These are phyloP conservation scores for Sphaerostilbella broomeana DNA, from an alignment of 2,329 filamentous ascomycete genomes.

Conservation along the genomic window DNA sequence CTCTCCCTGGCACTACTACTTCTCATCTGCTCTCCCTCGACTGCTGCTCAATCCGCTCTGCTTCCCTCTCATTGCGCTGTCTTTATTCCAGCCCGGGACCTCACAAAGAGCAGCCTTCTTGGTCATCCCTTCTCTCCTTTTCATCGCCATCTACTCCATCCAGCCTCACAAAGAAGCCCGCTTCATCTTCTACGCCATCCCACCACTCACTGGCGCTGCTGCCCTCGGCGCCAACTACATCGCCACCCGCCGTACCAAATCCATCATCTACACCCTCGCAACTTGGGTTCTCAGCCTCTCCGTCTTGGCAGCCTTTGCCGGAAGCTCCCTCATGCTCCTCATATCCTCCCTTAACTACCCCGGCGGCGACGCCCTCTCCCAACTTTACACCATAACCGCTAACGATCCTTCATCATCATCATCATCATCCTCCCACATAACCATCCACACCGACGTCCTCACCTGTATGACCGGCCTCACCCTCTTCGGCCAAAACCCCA, in stretches of 20 bases:
- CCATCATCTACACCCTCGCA: conserved; percentile 45
- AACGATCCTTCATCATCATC: conserved; percentile 19
- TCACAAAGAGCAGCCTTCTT: conserved; percentile 39
- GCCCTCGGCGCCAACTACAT: conserved; percentile 67
- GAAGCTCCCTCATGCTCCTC: conserved; percentile 62
- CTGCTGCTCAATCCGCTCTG: conserved; percentile 74
- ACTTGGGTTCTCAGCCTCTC: conserved; percentile 53
- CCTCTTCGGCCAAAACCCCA: conserved; percentile 51
- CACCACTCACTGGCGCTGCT: conserved; percentile 70
- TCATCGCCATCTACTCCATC: conserved; percentile 73
- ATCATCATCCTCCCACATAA: conserved; percentile 23
- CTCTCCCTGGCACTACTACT: conserved; percentile 81
- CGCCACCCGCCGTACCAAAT: conserved; percentile 59
- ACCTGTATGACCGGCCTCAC: conserved; percentile 67
- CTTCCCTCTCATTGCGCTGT: conserved; percentile 48
- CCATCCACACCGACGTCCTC: conserved; percentile 57
- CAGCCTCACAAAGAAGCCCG: conserved; percentile 95
- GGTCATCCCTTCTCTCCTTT: conserved; percentile 62
- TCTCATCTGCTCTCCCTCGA: conserved; percentile 71
- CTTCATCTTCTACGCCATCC: conserved; percentile 86
- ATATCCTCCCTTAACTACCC: conserved; percentile 90
- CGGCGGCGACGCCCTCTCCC: conserved; percentile 69
- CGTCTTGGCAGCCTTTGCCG: conserved; percentile 50
- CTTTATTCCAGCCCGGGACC: conserved; percentile 43
- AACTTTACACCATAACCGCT: conserved; percentile 36